Evolutionary conservation across 2,329 filamentous ascomycete species (phyloP), one percentile per base, ranked within the genome.

Genomic region (Neodidymelliopsis sp.): DNA sequence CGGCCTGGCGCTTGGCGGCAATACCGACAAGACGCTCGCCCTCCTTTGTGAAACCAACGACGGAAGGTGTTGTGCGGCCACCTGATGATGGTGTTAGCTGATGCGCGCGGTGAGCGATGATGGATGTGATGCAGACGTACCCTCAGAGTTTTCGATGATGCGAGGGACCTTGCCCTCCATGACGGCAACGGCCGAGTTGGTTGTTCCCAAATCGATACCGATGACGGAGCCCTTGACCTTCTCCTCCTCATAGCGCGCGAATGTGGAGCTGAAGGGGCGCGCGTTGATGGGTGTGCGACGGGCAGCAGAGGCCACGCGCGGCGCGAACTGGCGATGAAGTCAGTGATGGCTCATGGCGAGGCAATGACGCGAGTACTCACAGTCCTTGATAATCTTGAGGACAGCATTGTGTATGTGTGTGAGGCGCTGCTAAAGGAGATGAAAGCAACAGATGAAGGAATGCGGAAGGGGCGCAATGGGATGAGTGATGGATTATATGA

Each of bases 131-230:
- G 34, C 39, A 42, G 27, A 55, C 56, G 37, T 79, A 91, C 91
- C 92, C 83, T 97, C 93, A 20, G 92, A 82, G 84, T 97, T 97
- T 80, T 97, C 93, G 75, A 97, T 97, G 75, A 97, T 97, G 79
- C 88, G 91, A 67, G 93, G 91, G 48, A 84, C 79, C 83, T 96
- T 96, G 78, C 93, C 94, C 83, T 97, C 93, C 92, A 97, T 96
- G 61, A 97, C 82, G 70, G 92, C 93, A 55, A 97, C 93, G 48
- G 93, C 93, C 54, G 93, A 97, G 85, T 97, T 97, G 69, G 93
- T 97, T 73, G 93, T 97, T 73, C 93, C 93, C 71, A 97, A 80
- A 84, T 97, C 93, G 75, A 97, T 97, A 87, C 94, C 94, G 72
- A 97, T 97, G 76, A 97, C 93, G 71, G 90, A 80, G 73, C 94